phyloP scores from a whole-genome alignment of 2,329 filamentous ascomycete genomes.

The Lasiodiplodia hormozganensis region DNA sequence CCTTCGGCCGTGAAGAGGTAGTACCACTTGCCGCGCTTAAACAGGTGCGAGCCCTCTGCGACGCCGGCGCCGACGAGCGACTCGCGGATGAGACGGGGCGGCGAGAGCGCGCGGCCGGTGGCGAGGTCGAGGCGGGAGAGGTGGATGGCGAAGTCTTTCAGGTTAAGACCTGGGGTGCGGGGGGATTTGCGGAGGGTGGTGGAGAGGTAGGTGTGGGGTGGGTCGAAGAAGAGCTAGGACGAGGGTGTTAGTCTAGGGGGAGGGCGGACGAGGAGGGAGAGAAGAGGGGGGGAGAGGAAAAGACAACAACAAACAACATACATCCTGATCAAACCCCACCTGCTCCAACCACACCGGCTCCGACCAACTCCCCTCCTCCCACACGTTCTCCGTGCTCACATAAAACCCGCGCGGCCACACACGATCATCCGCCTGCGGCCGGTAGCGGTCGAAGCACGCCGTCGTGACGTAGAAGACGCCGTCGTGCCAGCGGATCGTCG shows the following conservation, averaged over 20 bases:
- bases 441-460: conserved; percentile 54
- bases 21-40: conserved; percentile 46
- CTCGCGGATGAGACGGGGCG: conserved; percentile 28
- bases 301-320: conserved; percentile 35
- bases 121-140: conserved; percentile 53
- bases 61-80: conserved; percentile 53
- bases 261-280: too few relatives aligned
- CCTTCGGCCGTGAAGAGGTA: conserved; percentile 47
- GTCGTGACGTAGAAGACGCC: conserved; percentile 57
- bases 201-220: conserved; percentile 58
- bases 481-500: conserved; percentile 55
- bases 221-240: conserved; percentile 56
- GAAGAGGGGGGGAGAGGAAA: neutral
- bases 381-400: conserved; percentile 61
- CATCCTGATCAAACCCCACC: conserved; percentile 62
- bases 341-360: conserved; percentile 63
- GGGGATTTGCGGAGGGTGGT: conserved; percentile 35
- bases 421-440: conserved; percentile 53
- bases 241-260: neutral
- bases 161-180: too few relatives aligned
- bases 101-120: conserved; percentile 43
- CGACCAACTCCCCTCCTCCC: conserved; percentile 59
- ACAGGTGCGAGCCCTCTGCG: conserved; percentile 47
- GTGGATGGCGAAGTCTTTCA: conserved; percentile 61
- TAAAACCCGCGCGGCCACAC: conserved; percentile 63